Percentiles rank a stretch among this genome's conserved stretches.
Conservation (phyloP, 495 filamentous ascomycete species). For the Trypethelium eluteriae region DNA sequence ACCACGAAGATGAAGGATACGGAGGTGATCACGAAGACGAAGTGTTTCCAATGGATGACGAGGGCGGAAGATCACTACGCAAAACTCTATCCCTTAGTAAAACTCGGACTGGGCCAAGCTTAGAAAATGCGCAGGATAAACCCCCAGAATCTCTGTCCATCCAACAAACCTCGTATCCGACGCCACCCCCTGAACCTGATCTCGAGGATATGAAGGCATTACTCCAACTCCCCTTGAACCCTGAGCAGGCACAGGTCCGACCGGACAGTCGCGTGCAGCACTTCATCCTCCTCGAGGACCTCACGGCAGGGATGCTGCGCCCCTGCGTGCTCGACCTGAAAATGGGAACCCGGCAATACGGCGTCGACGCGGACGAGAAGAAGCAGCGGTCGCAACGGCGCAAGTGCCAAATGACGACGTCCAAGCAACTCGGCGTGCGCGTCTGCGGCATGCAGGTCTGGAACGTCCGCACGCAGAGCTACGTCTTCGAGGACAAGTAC, state of each 20-base stretch:
- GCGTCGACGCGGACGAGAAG: conserved; percentile 83
- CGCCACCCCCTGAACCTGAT: neutral
- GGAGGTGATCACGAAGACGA: conserved; percentile 70
- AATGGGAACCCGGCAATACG: conserved; percentile 98
- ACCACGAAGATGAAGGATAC: conserved; percentile 80
- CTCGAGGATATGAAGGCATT: neutral
- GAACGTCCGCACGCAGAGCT: conserved; percentile 75
- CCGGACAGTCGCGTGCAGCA: conserved; percentile 72
- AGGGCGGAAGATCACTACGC: conserved; percentile 25
- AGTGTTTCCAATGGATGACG: conserved; percentile 65
- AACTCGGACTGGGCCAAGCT: neutral
- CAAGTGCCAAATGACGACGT: conserved; percentile 90
- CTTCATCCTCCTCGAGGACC: conserved; percentile 90
- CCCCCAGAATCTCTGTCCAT: neutral
- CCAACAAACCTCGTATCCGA: neutral
- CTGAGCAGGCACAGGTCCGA: conserved; percentile 68
- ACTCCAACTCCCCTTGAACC: conserved; percentile 49
- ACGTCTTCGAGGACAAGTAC: conserved; percentile 94
- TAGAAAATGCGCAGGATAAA: neutral
- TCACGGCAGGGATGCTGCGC: conserved; percentile 91
- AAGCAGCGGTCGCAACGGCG: conserved; percentile 87
- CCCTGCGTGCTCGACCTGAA: conserved; percentile 96
- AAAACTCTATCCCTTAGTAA: neutral
- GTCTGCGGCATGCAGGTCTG: conserved; percentile 95
- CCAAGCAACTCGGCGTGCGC: conserved; percentile 80